These are phyloP conservation scores for Helenozyma rhizophorensis DNA, from an alignment of 805 yeast genomes.

Conservation along the genomic window DNA sequence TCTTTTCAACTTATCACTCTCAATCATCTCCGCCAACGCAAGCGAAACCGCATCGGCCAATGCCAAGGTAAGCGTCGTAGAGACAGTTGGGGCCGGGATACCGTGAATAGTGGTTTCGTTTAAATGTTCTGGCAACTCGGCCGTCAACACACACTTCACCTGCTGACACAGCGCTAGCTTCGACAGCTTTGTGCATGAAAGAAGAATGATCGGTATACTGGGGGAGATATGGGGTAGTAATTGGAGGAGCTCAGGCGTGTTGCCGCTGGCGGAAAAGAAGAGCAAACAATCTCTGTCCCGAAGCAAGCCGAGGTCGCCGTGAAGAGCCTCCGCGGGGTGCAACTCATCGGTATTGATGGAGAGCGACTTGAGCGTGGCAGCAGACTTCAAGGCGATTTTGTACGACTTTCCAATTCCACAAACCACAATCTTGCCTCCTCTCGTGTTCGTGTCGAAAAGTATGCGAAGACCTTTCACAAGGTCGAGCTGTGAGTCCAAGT, in stretches of 20 bases:
- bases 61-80: constrained; percentile 72
- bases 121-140: constrained; percentile 54
- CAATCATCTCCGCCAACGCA: constrained; percentile 65
- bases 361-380: constrained; percentile 78
- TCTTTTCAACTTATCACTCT: constrained; percentile 51
- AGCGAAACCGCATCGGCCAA: constrained; percentile 76
- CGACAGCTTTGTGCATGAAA: constrained; percentile 61
- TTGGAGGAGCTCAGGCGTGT: constrained; percentile 67
- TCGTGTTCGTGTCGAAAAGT: constrained; percentile 22
- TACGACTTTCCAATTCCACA: constrained; percentile 84
- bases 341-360: constrained; percentile 62
- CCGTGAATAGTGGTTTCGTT: constrained; percentile 68
- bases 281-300: constrained; percentile 55
- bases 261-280: constrained; percentile 75
- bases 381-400: constrained; percentile 73
- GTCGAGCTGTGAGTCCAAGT: constrained; percentile 43
- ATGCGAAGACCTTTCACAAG: constrained; percentile 40
- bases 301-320: constrained; percentile 81
- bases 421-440: constrained; percentile 66
- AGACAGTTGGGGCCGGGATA: constrained; percentile 81
- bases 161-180: constrained; percentile 48
- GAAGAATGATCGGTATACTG: constrained; percentile 50
- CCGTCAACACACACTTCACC: constrained; percentile 51
- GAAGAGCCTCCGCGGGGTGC: constrained; percentile 86
- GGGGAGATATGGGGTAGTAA: constrained; percentile 55